Percentiles rank a stretch among this genome's conserved stretches.
These are phyloP conservation scores for Plenodomus lindquistii DNA, from an alignment of 2,329 filamentous ascomycete genomes.

Conservation along the genomic window DNA sequence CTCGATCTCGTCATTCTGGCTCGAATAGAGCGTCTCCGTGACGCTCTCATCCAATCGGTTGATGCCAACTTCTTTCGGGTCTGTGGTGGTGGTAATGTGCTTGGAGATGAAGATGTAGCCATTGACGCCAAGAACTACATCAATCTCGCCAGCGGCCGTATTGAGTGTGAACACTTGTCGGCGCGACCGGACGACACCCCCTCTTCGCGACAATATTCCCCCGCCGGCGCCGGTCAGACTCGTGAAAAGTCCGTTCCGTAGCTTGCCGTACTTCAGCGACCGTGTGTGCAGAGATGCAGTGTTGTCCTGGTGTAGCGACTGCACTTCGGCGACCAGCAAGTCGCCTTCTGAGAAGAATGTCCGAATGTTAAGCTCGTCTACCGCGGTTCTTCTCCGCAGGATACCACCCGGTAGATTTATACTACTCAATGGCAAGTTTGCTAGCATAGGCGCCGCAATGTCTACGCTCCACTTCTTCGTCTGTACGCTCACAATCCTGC, in stretches of 20 bases:
- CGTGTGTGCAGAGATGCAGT: constrained; percentile 87
- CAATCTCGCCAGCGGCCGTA: constrained; percentile 68
- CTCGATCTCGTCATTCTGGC: constrained; percentile 86
- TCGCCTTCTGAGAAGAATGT: constrained; percentile 98
- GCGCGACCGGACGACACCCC: constrained; percentile 80
- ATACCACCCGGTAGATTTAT: constrained; percentile 97
- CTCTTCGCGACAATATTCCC: constrained; percentile 51
- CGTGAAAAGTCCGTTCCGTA: constrained; percentile 90
- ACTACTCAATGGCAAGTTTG: constrained; percentile 79
- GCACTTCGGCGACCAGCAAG: constrained; percentile 90
- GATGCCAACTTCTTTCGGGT: constrained; percentile 64
- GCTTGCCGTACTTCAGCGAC: constrained; percentile 89
- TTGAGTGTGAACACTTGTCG: constrained; percentile 81
- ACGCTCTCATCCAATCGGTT: constrained; percentile 88
- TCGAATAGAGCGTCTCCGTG: constrained; percentile 85
- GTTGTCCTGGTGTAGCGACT: constrained; percentile 83
- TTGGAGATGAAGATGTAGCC: constrained; percentile 96
- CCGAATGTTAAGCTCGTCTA: constrained; percentile 95
- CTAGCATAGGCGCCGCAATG: constrained; percentile 83
- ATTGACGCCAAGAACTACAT: constrained; percentile 91
- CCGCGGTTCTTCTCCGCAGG: constrained; percentile 85
- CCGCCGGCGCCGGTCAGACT: constrained; percentile 80
- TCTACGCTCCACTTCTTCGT: constrained; percentile 93
- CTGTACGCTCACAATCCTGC: constrained; percentile 93
- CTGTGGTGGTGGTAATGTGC: constrained; percentile 66